Conservation (phyloP, 2,329 filamentous ascomycete genomes). For the Magnaporthales sp. region DNA sequence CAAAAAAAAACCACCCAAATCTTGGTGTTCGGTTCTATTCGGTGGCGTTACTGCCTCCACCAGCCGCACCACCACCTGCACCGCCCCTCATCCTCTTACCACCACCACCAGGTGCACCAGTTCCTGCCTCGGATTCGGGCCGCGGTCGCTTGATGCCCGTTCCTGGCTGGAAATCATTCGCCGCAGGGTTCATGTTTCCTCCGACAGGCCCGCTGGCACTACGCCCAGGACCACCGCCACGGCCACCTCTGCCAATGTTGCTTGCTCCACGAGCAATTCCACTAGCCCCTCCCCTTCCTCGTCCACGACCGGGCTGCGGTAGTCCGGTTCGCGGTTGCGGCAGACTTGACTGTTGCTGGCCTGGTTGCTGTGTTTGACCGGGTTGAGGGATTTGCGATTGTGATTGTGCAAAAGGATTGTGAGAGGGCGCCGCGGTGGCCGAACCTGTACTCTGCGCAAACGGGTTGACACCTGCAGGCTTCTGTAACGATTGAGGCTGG, state of each 20-base stretch:
- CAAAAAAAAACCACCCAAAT: too few species aligned
- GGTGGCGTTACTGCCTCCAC: background rate
- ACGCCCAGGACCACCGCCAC: constrained; percentile 21
- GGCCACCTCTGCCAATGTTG: constrained; percentile 12
- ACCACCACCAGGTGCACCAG: constrained; percentile 20
- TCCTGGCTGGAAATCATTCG: constrained; percentile 38
- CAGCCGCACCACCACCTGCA: constrained; percentile 11
- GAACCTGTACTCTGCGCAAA: background rate
- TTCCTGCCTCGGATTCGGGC: constrained; percentile 32
- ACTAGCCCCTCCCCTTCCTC: constrained; percentile 12
- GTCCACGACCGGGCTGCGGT: constrained; percentile 12
- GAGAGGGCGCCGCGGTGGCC: background rate
- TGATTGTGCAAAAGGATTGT: constrained; percentile 15
- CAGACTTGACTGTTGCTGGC: constrained; percentile 8
- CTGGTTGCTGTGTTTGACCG: constrained; percentile 9
- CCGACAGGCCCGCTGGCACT: constrained; percentile 28
- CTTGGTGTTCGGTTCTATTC: background rate
- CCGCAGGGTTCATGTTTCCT: constrained; percentile 35
- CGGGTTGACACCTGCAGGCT: background rate
- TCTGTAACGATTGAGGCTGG: background rate
- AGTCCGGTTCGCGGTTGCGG: constrained; percentile 14
- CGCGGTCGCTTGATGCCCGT: constrained; percentile 43
- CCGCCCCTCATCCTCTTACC: constrained; percentile 27
- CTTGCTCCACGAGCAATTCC: constrained; percentile 16
- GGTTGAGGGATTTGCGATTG: constrained; percentile 10